Evolutionary conservation across 768 basidiomycete species (phyloP).

Genomic region (Kockovaella imperatae): DNA sequence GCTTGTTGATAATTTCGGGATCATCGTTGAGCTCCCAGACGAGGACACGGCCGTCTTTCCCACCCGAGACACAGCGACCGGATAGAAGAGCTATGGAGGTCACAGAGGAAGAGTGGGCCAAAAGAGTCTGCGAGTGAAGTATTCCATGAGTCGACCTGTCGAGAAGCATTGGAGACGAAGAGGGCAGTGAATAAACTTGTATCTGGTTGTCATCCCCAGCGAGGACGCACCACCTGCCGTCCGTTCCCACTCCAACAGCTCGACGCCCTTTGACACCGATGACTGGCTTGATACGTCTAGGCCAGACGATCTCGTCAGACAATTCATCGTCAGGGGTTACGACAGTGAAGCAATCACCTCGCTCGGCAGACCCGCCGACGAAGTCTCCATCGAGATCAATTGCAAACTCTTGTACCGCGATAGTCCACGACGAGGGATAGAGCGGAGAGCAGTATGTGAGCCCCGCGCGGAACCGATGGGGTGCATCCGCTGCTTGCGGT

Average conservation of each 20-base stretch:
- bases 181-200: constrained; percentile 40
- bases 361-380: constrained; percentile 5
- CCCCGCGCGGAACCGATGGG: constrained; percentile 18
- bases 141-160: constrained; percentile 12
- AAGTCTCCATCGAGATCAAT: constrained; percentile 12
- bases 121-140: constrained; percentile 36
- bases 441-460: constrained; percentile 41
- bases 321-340: constrained; percentile 6
- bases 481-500: background rate
- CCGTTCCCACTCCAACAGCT: constrained; percentile 36
- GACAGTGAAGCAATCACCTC: constrained; percentile 15
- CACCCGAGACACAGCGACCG: constrained; percentile 38
- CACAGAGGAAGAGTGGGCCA: constrained; percentile 36
- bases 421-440: constrained; percentile 42
- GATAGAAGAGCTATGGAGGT: constrained; percentile 31
- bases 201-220: constrained; percentile 41
- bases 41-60: constrained; percentile 36
- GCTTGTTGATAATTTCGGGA: background rate
- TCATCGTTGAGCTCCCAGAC: constrained; percentile 41
- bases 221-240: constrained; percentile 40
- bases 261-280: constrained; percentile 32
- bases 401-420: constrained; percentile 39
- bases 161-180: constrained; percentile 9
- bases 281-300: constrained; percentile 24
- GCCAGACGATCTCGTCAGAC: constrained; percentile 25